A percentile compares a stretch with the other conserved stretches of the same genome.
phyloP scores from a whole-genome alignment of 805 yeast genomes.

The Candida nanaspora region DNA sequence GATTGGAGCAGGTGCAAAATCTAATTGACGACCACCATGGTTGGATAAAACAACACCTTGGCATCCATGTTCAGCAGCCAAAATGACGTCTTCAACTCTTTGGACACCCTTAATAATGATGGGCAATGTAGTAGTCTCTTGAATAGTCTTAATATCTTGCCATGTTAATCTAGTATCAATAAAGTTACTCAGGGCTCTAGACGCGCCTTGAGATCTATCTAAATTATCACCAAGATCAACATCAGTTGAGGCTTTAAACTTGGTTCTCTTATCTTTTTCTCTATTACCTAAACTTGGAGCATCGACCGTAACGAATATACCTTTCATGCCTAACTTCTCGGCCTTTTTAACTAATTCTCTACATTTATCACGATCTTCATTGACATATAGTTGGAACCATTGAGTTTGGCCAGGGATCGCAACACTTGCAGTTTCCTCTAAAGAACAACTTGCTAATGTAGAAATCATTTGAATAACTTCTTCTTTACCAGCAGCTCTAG shows the following conservation, averaged over 20 bases:
- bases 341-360: slow-evolving; percentile 60
- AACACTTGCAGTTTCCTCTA: slow-evolving; percentile 77
- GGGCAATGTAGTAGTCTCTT: slow-evolving; percentile 52
- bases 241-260: slow-evolving; percentile 35
- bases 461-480: slow-evolving; percentile 85
- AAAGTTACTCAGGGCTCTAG: slow-evolving; percentile 79
- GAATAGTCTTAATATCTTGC: slow-evolving; percentile 56
- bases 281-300: slow-evolving; percentile 90
- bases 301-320: slow-evolving; percentile 83
- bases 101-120: slow-evolving; percentile 80
- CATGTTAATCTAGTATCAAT: slow-evolving; percentile 65
- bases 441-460: slow-evolving; percentile 80
- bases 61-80: slow-evolving; percentile 65
- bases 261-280: slow-evolving; percentile 36
- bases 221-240: slow-evolving; percentile 35
- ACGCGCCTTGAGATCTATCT: slow-evolving; percentile 77
- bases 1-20: slow-evolving; percentile 72
- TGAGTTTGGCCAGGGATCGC: slow-evolving; percentile 62
- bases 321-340: slow-evolving; percentile 68
- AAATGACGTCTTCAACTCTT: slow-evolving; percentile 67
- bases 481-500: slow-evolving; percentile 73
- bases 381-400: slow-evolving; percentile 87
- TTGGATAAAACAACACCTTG: slow-evolving; percentile 80
- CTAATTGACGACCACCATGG: slow-evolving; percentile 89
- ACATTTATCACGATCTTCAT: slow-evolving; percentile 63